A percentile compares a stretch with the other conserved stretches of the same genome.
Evolutionary conservation across 495 filamentous ascomycete genomes (phyloP).

Genomic region (Annulohypoxylon stygium): DNA sequence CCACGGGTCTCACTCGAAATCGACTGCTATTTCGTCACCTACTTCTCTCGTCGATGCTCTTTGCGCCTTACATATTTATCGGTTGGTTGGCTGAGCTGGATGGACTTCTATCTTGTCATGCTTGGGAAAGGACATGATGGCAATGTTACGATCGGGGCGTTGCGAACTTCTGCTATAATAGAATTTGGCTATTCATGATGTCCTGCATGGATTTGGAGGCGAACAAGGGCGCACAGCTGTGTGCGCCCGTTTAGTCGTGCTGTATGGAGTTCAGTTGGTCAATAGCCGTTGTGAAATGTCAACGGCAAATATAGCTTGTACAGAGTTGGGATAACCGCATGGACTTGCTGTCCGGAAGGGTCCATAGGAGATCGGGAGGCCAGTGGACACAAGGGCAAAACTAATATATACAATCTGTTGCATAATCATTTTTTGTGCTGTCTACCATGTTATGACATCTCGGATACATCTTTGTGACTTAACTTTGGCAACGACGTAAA

Average conservation of each 20-base stretch:
- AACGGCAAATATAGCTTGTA: constrained; percentile 40
- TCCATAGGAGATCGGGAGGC: constrained; percentile 18
- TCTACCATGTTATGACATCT: neutral
- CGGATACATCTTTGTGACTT: neutral
- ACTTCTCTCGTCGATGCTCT: constrained; percentile 26
- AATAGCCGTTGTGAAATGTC: constrained; percentile 35
- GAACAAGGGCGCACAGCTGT: constrained; percentile 18
- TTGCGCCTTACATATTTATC: constrained; percentile 25
- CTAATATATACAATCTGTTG: constrained; percentile 44
- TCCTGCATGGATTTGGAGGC: constrained; percentile 33
- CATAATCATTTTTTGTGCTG: constrained; percentile 6
- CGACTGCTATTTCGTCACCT: neutral
- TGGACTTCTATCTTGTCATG: constrained; percentile 40
- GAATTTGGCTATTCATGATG: constrained; percentile 40
- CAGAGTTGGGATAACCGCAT: constrained; percentile 26
- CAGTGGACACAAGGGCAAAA: constrained; percentile 23
- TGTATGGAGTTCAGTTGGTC: constrained; percentile 37
- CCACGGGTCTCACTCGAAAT: constrained; percentile 1
- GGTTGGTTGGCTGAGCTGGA: constrained; percentile 32
- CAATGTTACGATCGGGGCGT: constrained; percentile 43
- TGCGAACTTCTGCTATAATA: constrained; percentile 44
- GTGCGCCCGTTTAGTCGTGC: constrained; percentile 18
- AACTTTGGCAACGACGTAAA: too few species aligned
- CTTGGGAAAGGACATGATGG: constrained; percentile 42
- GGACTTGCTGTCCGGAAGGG: constrained; percentile 15